A percentile compares a stretch with the other conserved stretches of the same genome.
These are phyloP conservation scores for Scutellaria baicalensis DNA, from an alignment of 257 asterid species.

Conservation along the genomic window DNA sequence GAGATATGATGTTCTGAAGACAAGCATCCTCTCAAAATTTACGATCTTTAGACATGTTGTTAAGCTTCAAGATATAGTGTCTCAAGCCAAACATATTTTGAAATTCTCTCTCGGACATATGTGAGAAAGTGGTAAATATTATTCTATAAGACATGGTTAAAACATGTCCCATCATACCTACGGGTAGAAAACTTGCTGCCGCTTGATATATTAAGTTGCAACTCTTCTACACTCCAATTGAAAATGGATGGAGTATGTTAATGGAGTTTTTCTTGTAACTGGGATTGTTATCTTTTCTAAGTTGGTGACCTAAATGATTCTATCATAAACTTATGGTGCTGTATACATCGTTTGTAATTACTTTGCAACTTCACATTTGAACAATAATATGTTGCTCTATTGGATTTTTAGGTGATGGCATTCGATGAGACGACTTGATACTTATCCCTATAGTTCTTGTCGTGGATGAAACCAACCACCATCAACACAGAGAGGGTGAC, in stretches of 20 bases:
- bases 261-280: not conserved
- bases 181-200: too few species aligned
- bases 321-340: not conserved
- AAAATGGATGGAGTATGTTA: not conserved
- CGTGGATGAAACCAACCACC: constrained; percentile 23
- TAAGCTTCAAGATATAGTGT: too few species aligned
- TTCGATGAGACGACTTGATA: constrained; percentile 67
- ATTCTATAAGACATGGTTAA: too few species aligned
- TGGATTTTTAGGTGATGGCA: constrained; percentile 64
- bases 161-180: too few species aligned
- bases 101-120: too few species aligned
- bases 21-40: too few species aligned
- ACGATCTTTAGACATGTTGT: too few species aligned
- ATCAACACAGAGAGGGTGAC: constrained; percentile 11
- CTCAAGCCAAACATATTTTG: too few species aligned
- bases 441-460: constrained; percentile 14
- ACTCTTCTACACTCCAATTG: not conserved
- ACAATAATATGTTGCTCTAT: not conserved
- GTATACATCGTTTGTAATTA: not conserved
- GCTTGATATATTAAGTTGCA: too few species aligned
- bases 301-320: not conserved
- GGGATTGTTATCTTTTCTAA: not conserved
- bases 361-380: not conserved
- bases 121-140: too few species aligned
- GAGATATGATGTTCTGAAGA: too few species aligned